Conservation (phyloP, 768 basidiomycete species). For the Crassisporium funariophilum region DNA sequence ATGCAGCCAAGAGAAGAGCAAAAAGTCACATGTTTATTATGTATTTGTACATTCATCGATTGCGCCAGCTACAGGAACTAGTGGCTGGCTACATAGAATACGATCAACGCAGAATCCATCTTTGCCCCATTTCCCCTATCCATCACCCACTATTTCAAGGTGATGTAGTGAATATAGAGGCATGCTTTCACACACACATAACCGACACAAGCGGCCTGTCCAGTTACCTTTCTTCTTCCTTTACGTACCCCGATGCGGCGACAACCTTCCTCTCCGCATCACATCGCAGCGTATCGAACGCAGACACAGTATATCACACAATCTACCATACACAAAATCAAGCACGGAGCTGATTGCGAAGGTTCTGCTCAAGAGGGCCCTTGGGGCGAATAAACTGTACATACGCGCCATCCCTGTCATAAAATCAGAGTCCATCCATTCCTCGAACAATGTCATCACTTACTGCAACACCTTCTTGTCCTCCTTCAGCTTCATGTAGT, state of each 20-base stretch:
- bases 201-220: conserved; percentile 14
- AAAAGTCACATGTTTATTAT: conserved; percentile 4
- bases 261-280: conserved; percentile 7
- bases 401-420: conserved; percentile 85
- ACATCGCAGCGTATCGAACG: conserved; percentile 2
- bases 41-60: no score
- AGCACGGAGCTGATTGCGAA: conserved; percentile 80
- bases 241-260: conserved; percentile 9
- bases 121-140: conserved; percentile 87
- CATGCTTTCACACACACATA: conserved; percentile 12
- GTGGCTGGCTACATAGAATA: no score
- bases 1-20: neutral
- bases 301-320: conserved; percentile 12
- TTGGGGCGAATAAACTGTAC: conserved; percentile 91
- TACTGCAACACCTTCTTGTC: conserved; percentile 89
- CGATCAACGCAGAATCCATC: no score
- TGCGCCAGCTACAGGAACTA: no score
- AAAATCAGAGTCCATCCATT: conserved; percentile 3
- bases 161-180: conserved; percentile 80
- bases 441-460: conserved; percentile 26
- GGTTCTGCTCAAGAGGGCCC: conserved; percentile 84
- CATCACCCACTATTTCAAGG: conserved; percentile 52
- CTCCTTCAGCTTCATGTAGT: conserved; percentile 86
- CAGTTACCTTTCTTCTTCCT: conserved; percentile 4
- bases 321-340: conserved; percentile 34